Conservation (phyloP, 805 yeast species). For the Ogataea zsoltii region DNA sequence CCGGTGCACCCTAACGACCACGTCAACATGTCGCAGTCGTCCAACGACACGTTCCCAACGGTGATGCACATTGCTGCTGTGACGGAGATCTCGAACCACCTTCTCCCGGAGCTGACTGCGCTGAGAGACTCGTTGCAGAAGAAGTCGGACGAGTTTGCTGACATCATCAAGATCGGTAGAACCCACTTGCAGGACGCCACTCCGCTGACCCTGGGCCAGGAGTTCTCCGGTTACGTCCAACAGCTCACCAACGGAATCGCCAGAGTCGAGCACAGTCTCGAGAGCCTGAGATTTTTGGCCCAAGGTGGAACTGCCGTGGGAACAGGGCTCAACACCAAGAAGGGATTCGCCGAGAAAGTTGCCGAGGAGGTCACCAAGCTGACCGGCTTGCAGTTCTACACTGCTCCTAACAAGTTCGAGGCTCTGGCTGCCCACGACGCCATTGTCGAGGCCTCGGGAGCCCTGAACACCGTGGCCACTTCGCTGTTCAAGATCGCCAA, state of each 20-base stretch:
- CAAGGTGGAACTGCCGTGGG: constrained; percentile 99
- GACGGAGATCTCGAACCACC: constrained; percentile 70
- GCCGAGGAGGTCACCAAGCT: constrained; percentile 83
- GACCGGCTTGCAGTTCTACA: constrained; percentile 85
- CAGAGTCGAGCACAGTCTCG: constrained; percentile 77
- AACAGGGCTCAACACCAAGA: constrained; percentile 92
- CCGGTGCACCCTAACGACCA: constrained; percentile 99
- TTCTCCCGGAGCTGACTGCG: constrained; percentile 77
- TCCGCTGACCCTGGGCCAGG: constrained; percentile 96
- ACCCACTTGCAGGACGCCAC: constrained; percentile 99
- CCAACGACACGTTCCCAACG: constrained; percentile 98
- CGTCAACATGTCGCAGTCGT: constrained; percentile 97
- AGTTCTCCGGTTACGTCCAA: constrained; percentile 94
- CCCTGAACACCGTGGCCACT: constrained; percentile 90
- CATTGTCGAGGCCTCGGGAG: constrained; percentile 95
- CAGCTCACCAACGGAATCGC: constrained; percentile 89
- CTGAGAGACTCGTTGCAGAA: constrained; percentile 76
- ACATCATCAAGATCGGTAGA: constrained; percentile 97
- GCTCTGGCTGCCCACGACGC: constrained; percentile 99
- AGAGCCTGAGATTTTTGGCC: constrained; percentile 79
- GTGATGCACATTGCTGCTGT: constrained; percentile 99
- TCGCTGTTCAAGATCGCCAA: constrained; percentile 96
- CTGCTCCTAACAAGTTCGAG: constrained; percentile 99
- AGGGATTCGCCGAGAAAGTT: constrained; percentile 84
- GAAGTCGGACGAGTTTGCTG: constrained; percentile 80